Conservation (phyloP, 75 land plant genomes). For the Cryptomeria japonica region DNA sequence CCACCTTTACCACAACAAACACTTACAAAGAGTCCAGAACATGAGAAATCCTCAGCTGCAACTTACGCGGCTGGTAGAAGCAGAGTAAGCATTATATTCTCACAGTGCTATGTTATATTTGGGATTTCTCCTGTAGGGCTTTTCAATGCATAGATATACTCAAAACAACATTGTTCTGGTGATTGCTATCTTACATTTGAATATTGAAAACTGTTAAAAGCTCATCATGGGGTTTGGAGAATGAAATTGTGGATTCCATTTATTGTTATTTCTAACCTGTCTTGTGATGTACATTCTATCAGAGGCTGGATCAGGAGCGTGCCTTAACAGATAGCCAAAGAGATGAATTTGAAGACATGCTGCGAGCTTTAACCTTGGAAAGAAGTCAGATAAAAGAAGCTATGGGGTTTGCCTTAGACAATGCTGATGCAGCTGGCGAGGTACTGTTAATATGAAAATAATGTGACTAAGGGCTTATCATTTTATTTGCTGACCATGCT, state of each 20-base stretch:
- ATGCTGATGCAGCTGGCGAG: constrained; percentile 57
- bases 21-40: constrained; percentile 39
- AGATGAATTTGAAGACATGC: constrained; percentile 64
- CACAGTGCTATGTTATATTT: not conserved
- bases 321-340: constrained; percentile 49
- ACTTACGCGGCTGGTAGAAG: constrained; percentile 55
- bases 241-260: not conserved
- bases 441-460: constrained; percentile 18
- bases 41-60: constrained; percentile 35
- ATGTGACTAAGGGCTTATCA: not conserved
- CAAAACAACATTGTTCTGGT: not conserved
- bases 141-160: not conserved
- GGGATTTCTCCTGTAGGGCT: not conserved
- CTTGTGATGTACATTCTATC: not conserved
- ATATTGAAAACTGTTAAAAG: not conserved
- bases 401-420: constrained; percentile 59
- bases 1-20: constrained; percentile 50
- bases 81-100: constrained; percentile 33
- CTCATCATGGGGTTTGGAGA: not conserved
- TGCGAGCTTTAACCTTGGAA: constrained; percentile 51
- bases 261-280: not conserved
- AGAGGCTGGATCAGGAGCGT: constrained; percentile 50
- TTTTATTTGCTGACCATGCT: not conserved
- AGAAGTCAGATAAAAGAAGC: constrained; percentile 58
- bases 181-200: not conserved